Percentiles rank a stretch among this genome's conserved stretches.
Evolutionary conservation across 2,329 filamentous ascomycete species (phyloP).

Genomic region (Venturia carpophila): DNA sequence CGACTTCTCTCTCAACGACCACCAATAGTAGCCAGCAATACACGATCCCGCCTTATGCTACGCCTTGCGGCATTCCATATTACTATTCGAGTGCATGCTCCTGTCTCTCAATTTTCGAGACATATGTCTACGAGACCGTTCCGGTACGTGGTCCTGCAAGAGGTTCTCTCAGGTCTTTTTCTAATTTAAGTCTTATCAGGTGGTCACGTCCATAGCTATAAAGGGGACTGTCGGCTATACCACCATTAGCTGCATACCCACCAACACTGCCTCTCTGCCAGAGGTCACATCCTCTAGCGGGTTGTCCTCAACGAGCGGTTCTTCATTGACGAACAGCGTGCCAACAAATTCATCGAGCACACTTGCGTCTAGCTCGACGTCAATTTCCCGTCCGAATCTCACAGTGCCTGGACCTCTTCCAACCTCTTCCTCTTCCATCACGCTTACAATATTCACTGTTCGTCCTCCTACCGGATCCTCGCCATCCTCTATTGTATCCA

Average conservation of each 20-base stretch:
- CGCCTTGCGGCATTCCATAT: conserved; percentile 7
- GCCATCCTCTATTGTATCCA: neutral
- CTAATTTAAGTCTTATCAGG: neutral
- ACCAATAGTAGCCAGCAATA: neutral
- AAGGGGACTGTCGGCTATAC: neutral
- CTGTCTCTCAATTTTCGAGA: neutral
- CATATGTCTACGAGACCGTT: neutral
- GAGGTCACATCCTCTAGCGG: neutral
- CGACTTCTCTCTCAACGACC: neutral
- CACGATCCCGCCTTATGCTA: neutral
- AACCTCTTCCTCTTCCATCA: neutral
- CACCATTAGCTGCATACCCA: neutral
- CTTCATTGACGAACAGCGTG: neutral
- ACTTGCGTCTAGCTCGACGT: neutral
- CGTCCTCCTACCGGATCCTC: neutral
- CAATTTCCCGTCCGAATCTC: neutral
- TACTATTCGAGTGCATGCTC: conserved; percentile 8
- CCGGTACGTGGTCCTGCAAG: neutral
- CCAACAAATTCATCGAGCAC: neutral
- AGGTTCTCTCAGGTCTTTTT: neutral
- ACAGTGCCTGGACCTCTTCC: neutral
- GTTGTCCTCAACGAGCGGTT: neutral
- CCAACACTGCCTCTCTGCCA: neutral
- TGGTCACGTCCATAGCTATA: neutral
- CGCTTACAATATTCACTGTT: neutral